Evolutionary conservation across 495 filamentous ascomycete species (phyloP).

Genomic region (Letharia lupina): DNA sequence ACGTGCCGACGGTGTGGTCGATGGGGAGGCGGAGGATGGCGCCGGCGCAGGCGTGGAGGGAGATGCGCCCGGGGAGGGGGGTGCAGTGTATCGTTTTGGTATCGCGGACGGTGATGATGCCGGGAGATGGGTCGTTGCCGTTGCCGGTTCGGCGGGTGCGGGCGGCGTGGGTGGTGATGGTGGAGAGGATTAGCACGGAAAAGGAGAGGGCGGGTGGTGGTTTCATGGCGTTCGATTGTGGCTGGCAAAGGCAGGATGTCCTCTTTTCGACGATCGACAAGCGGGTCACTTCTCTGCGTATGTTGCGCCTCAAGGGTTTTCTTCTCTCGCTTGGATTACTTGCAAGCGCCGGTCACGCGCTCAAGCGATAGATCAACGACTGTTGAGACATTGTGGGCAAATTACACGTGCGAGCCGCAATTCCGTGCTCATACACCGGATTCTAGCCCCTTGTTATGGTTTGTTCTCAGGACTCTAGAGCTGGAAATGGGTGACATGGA

Average conservation of each 20-base stretch:
- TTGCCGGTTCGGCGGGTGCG: background rate
- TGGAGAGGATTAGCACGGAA: background rate
- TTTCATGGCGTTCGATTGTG: too few species aligned
- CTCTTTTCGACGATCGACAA: too few species aligned
- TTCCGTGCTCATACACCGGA: too few species aligned
- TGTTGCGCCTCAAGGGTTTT: too few species aligned
- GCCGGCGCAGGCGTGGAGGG: background rate
- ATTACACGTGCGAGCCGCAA: too few species aligned
- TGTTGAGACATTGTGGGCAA: too few species aligned
- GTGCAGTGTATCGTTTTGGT: background rate
- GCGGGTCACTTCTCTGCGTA: too few species aligned
- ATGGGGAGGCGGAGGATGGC: background rate
- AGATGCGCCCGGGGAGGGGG: background rate
- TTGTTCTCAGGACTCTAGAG: background rate
- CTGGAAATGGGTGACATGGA: background rate
- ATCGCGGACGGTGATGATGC: background rate
- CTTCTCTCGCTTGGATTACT: too few species aligned
- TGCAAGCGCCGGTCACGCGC: too few species aligned
- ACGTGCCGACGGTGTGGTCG: background rate
- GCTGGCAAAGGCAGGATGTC: too few species aligned
- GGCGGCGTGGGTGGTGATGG: background rate
- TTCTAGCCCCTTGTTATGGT: too few species aligned
- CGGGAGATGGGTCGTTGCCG: background rate
- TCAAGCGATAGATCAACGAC: too few species aligned
- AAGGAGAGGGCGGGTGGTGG: background rate